These are phyloP conservation scores for Penicillium flavigenum DNA, from an alignment of 495 filamentous ascomycete genomes.

Conservation along the genomic window DNA sequence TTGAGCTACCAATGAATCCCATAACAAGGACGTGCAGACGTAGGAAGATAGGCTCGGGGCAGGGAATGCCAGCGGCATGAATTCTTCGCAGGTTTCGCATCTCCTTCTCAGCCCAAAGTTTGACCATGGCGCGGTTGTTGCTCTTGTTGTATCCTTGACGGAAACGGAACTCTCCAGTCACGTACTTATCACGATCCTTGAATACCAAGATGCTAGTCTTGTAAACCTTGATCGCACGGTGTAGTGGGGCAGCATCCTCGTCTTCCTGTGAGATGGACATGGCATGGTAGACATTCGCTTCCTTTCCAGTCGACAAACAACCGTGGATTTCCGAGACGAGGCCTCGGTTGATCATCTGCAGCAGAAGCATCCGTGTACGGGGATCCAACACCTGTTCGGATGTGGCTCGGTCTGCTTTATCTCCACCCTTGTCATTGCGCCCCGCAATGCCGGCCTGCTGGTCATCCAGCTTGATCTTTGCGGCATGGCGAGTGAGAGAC, in stretches of 20 bases:
- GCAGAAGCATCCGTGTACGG: conserved; percentile 87
- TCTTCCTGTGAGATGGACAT: conserved; percentile 51
- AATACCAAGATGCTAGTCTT: conserved; percentile 95
- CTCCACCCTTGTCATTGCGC: conserved; percentile 52
- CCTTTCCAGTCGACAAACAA: conserved; percentile 91
- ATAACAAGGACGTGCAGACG: conserved; percentile 90
- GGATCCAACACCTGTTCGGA: conserved; percentile 92
- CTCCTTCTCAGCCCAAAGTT: conserved; percentile 98
- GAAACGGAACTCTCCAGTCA: conserved; percentile 87
- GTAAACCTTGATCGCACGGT: conserved; percentile 95
- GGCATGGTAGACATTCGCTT: conserved; percentile 94
- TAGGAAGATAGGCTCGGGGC: conserved; percentile 83
- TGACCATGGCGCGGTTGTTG: conserved; percentile 92
- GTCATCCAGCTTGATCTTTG: conserved; percentile 82
- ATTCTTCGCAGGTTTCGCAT: conserved; percentile 90
- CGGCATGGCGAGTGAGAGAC: conserved; percentile 78
- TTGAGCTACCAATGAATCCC: conserved; percentile 84
- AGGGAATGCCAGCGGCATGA: conserved; percentile 77
- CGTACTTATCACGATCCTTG: conserved; percentile 94
- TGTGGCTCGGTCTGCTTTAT: conserved; percentile 90
- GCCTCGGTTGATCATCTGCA: conserved; percentile 89
- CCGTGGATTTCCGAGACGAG: conserved; percentile 84
- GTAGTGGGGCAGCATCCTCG: conserved; percentile 44
- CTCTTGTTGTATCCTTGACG: conserved; percentile 82
- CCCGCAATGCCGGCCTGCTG: conserved; percentile 53